Percentiles rank a stretch among this genome's conserved stretches.
phyloP scores from a whole-genome alignment of 2,329 filamentous ascomycete genomes.

The Coniochaeta hoffmannii region DNA sequence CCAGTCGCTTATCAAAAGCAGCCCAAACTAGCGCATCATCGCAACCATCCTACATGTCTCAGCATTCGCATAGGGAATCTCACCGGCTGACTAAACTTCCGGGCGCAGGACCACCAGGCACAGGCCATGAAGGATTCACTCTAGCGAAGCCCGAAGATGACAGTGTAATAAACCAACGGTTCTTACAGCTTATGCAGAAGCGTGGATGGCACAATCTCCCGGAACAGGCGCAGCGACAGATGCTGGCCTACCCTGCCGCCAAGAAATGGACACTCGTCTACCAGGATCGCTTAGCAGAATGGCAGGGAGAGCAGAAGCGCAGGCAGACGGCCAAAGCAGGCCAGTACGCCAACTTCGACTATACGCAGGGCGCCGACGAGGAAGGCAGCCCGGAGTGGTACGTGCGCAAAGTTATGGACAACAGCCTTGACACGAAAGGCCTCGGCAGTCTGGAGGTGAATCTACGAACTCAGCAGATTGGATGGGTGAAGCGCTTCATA shows the following conservation, averaged over 20 bases:
- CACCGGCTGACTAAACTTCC: constrained; percentile 51
- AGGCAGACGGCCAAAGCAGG: constrained; percentile 66
- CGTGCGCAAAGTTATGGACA: constrained; percentile 93
- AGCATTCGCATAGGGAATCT: constrained; percentile 44
- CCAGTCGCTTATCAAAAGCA: constrained; percentile 41
- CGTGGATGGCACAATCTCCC: constrained; percentile 95
- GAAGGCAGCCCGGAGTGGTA: constrained; percentile 98
- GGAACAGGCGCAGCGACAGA: constrained; percentile 88
- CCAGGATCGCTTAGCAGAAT: constrained; percentile 88
- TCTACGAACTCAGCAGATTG: constrained; percentile 90
- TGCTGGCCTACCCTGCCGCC: constrained; percentile 86
- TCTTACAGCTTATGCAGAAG: constrained; percentile 91
- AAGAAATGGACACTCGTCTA: constrained; percentile 98
- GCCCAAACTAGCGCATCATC: constrained; percentile 49
- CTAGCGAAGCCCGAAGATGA: constrained; percentile 73
- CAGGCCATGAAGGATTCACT: constrained; percentile 42
- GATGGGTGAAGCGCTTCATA: constrained; percentile 94
- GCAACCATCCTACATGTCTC: constrained; percentile 44
- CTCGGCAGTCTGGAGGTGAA: constrained; percentile 91
- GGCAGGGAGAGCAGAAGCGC: constrained; percentile 89
- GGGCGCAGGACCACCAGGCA: constrained; percentile 17
- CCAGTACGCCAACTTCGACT: constrained; percentile 60
- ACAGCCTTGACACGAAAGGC: constrained; percentile 84
- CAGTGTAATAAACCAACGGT: constrained; percentile 81
- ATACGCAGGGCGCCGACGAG: constrained; percentile 77